Base-by-base conservation (phyloP, 1,284 basidiomycete genomes). In the Boletus semigastroideus region DNA sequence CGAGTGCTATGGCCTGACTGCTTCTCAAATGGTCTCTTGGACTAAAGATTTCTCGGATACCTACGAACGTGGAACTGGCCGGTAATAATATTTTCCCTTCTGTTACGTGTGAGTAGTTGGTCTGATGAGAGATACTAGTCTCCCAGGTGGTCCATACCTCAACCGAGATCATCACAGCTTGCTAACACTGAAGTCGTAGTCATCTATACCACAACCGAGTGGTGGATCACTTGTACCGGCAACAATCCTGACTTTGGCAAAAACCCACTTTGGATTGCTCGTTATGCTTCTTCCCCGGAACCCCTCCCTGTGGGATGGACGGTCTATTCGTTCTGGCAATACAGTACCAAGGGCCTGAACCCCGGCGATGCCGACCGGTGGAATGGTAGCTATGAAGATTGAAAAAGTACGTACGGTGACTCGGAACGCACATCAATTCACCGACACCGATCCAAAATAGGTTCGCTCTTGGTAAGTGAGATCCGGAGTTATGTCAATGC, bases 201-300 rank as follows among this genome's bases (percentile, higher is more conserved):
- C 42, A 84, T 87, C 49, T 87, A 87, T 61, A 80, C 78, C 27
- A 83, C 77, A 1, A 81, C 82, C 1, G 74, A 79, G 59, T 87
- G 84, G 86, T 88, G 84, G 85, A 79, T 59, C 31, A 75, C 75
- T 17, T 88, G 86, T 67, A 86, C 84, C 3, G 79, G 80, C 9
- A 79, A 82, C 65, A 79, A 74, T 52, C 69, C 73, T 28, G 64
- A 71, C 27, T 84, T 86, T 58, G 76, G 64, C 12, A 75, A 72
- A 49, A 80, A 78, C 63, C 81, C 83, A 2, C 70, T 88, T 0
- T 84, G 80, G 78, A 72, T 86, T 36, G 84, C 86, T 0, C 69
- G 72, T 43, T 86, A 75, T 48, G 64, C 78, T 5, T 75, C 77
- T 1, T 64, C 64, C 25, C 65, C 80, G n/a, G 82, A 80, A 5